A percentile compares a stretch with the other conserved stretches of the same genome.
These are phyloP conservation scores for Russula griseocarnosa DNA, from an alignment of 768 basidiomycete species.

Conservation along the genomic window DNA sequence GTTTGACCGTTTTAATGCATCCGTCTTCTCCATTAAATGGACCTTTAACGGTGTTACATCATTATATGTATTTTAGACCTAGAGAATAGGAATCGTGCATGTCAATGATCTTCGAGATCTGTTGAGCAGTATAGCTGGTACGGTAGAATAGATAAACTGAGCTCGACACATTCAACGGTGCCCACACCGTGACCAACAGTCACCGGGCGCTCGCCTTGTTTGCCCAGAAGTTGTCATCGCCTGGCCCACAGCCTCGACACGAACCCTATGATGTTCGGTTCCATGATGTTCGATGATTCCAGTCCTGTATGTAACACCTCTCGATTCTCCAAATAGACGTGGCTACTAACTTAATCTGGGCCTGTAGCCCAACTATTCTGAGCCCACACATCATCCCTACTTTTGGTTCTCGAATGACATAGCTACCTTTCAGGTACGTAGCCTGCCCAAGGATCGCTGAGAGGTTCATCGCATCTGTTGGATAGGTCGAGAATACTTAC, in stretches of 20 bases:
- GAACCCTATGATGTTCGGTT: background rate
- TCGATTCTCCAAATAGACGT: background rate
- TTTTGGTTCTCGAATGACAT: conserved; percentile 1
- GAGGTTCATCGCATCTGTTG: background rate
- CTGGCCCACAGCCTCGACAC: background rate
- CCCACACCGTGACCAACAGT: too few species aligned
- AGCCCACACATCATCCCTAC: background rate
- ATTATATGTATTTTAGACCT: conserved; percentile 4
- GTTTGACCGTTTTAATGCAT: background rate
- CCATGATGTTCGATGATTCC: background rate
- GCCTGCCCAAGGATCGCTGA: background rate
- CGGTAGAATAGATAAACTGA: too few species aligned
- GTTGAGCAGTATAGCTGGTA: background rate
- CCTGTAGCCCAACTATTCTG: conserved; percentile 5
- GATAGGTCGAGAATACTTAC: background rate
- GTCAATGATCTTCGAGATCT: background rate
- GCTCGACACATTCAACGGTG: too few species aligned
- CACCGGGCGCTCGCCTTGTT: background rate
- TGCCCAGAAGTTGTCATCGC: background rate
- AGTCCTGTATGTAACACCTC: conserved; percentile 8
- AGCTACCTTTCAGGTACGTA: background rate
- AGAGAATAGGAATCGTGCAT: background rate
- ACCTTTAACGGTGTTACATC: background rate
- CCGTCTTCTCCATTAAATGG: background rate
- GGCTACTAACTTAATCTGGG: background rate